These are phyloP conservation scores for Aureobasidium sp. DNA, from an alignment of 2,329 filamentous ascomycete species.

Conservation along the genomic window DNA sequence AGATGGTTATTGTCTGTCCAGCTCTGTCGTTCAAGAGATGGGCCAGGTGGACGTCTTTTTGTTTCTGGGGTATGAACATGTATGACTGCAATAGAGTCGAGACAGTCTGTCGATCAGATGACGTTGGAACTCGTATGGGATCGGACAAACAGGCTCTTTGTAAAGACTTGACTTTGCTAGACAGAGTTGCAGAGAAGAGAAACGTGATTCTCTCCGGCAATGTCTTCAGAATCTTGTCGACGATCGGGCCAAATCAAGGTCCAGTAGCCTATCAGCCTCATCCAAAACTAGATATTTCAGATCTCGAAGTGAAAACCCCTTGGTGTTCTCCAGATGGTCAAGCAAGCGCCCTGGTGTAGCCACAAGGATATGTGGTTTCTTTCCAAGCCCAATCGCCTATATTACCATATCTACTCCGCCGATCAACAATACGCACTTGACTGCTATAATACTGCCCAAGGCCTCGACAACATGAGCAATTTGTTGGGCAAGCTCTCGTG, in stretches of 20 bases:
- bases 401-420: too few relatives aligned
- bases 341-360: conserved; percentile 93
- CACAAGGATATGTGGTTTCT: too few relatives aligned
- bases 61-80: conserved; percentile 84
- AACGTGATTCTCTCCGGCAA: conserved; percentile 92
- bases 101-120: conserved; percentile 68
- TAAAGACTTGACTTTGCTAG: conserved; percentile 95
- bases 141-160: conserved; percentile 91
- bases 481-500: conserved; percentile 92
- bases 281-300: conserved; percentile 94
- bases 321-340: conserved; percentile 94
- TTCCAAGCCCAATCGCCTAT: too few relatives aligned
- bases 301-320: conserved; percentile 92
- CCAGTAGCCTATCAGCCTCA: conserved; percentile 95
- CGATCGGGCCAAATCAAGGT: conserved; percentile 99
- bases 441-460: conserved; percentile 94
- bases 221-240: conserved; percentile 98
- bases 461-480: conserved; percentile 96
- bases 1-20: conserved; percentile 90
- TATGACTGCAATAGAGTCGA: conserved; percentile 77
- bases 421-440: conserved; percentile 92
- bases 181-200: conserved; percentile 99
- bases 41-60: conserved; percentile 93
- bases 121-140: conserved; percentile 86
- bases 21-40: conserved; percentile 87